Conservation (phyloP, 139 green algal genomes). For the Astrephomene gubernaculifera region DNA sequence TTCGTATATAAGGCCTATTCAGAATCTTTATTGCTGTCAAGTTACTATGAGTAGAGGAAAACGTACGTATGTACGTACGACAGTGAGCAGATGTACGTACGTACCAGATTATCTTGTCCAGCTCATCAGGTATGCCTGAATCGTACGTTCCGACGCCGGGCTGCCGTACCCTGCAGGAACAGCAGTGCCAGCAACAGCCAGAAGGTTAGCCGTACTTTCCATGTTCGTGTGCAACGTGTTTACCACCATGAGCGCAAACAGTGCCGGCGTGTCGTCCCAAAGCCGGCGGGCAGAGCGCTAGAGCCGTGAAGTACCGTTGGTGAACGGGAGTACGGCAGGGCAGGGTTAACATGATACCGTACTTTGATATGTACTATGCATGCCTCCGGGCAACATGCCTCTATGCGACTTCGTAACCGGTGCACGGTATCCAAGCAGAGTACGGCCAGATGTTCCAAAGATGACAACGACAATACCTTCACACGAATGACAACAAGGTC, state of each 20-base stretch:
- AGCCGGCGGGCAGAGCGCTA: too few species aligned
- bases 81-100: background rate
- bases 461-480: too few species aligned
- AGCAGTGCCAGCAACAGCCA: background rate
- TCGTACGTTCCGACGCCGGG: background rate
- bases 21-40: background rate
- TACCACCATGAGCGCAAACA: too few species aligned
- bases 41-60: background rate
- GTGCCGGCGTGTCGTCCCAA: too few species aligned
- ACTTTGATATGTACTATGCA: too few species aligned
- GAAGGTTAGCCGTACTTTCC: too few species aligned
- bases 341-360: too few species aligned
- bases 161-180: conserved; percentile 4
- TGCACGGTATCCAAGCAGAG: background rate
- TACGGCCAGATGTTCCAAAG: too few species aligned
- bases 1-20: background rate
- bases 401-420: background rate
- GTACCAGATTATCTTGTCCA: conserved; percentile 4
- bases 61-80: too few species aligned
- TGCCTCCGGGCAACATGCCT: too few species aligned
- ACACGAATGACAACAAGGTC: too few species aligned
- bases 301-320: background rate
- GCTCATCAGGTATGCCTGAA: background rate
- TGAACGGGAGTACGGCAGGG: background rate
- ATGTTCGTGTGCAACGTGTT: too few species aligned